These are phyloP conservation scores for Epichloe uncinata DNA, from an alignment of 2,329 filamentous ascomycete genomes.

Conservation along the genomic window DNA sequence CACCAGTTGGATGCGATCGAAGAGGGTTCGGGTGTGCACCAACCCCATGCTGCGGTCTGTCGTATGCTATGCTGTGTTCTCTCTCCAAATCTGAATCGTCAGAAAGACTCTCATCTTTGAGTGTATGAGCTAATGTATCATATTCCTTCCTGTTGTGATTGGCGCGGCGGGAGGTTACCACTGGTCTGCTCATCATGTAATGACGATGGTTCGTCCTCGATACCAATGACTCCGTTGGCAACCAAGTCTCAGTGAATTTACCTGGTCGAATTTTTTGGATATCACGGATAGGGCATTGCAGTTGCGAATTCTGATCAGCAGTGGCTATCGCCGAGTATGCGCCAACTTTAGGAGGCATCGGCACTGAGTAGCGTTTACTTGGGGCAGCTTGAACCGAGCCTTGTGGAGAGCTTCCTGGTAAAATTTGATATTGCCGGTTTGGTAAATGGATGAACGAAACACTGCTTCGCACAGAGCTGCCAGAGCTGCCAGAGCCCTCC, in stretches of 20 bases:
- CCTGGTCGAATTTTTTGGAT: slow-evolving; percentile 24
- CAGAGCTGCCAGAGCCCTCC: slow-evolving; percentile 24
- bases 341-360: slow-evolving; percentile 22
- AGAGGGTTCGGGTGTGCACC: slow-evolving; percentile 38
- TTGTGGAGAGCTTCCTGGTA: slow-evolving; percentile 28
- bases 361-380: slow-evolving; percentile 33
- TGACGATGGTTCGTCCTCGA: slow-evolving; percentile 41
- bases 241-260: slow-evolving; percentile 42
- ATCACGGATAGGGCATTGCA: slow-evolving; percentile 11
- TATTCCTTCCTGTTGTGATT: slow-evolving; percentile 28
- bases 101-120: slow-evolving; percentile 24
- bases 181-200: slow-evolving; percentile 6
- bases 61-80: slow-evolving; percentile 19
- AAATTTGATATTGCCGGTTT: slow-evolving; percentile 40
- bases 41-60: slow-evolving; percentile 9
- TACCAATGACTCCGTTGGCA: slow-evolving; percentile 39
- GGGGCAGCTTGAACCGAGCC: slow-evolving; percentile 30
- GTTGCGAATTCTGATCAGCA: slow-evolving; percentile 22
- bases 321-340: slow-evolving; percentile 39
- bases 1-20: slow-evolving; percentile 31
- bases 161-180: slow-evolving; percentile 12
- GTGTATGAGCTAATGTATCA: slow-evolving; percentile 31
- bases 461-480: slow-evolving; percentile 32
- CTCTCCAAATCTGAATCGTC: slow-evolving; percentile 28
- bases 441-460: slow-evolving; percentile 43